Percentiles rank a stretch among this genome's conserved stretches.
These are phyloP conservation scores for Cladosporium sp. DNA, from an alignment of 2,329 filamentous ascomycete species.

Conservation along the genomic window DNA sequence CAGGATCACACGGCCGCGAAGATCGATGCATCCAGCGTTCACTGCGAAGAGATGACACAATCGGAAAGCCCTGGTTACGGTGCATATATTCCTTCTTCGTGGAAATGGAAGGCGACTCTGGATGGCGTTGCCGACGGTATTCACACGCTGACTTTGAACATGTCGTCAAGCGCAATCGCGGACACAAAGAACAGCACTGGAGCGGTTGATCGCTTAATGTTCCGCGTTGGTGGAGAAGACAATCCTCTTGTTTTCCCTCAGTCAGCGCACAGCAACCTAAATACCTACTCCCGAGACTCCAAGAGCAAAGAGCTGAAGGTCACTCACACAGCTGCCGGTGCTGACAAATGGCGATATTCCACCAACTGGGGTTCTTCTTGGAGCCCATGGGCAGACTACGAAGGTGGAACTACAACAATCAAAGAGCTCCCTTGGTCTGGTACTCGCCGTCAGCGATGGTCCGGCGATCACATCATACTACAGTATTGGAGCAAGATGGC, in stretches of 20 bases:
- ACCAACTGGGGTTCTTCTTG: slow-evolving; percentile 62
- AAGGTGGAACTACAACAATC: slow-evolving; percentile 51
- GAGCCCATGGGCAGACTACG: slow-evolving; percentile 59
- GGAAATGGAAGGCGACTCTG: slow-evolving; percentile 55
- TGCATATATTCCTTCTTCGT: slow-evolving; percentile 55
- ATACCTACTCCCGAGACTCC: slow-evolving; percentile 47
- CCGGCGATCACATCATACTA: slow-evolving; percentile 61
- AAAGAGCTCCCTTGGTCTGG: slow-evolving; percentile 58
- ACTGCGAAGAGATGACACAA: slow-evolving; percentile 37
- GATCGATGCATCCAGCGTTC: slow-evolving; percentile 47
- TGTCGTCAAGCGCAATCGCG: slow-evolving; percentile 48
- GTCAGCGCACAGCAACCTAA: slow-evolving; percentile 58
- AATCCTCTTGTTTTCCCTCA: slow-evolving; percentile 62
- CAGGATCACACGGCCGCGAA: slow-evolving; percentile 41
- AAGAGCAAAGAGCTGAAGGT: slow-evolving; percentile 38
- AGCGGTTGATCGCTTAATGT: slow-evolving; percentile 59
- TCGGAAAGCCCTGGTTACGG: slow-evolving; percentile 47
- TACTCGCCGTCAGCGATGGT: slow-evolving; percentile 56
- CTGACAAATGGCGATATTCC: slow-evolving; percentile 63
- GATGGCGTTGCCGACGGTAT: slow-evolving; percentile 61
- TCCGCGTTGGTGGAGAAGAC: slow-evolving; percentile 59
- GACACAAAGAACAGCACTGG: slow-evolving; percentile 49
- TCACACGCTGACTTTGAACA: slow-evolving; percentile 58
- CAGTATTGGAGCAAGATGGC: slow-evolving; percentile 63
- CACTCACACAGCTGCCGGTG: slow-evolving; percentile 59